Conservation (phyloP, 2,329 filamentous ascomycete species). For the Colletotrichum graminicola region DNA sequence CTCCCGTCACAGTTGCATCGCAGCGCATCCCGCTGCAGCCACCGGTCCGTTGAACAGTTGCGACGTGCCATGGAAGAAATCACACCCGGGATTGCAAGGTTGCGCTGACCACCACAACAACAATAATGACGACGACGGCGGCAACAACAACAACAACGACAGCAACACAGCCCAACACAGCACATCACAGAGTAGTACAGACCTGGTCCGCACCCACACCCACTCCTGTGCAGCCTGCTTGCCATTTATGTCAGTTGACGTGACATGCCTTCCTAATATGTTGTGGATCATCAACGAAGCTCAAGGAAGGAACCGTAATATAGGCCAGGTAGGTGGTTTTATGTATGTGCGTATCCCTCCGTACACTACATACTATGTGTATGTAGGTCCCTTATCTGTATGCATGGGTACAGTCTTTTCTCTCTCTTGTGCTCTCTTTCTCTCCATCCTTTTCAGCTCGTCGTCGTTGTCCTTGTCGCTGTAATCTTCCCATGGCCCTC, state of each 20-base stretch:
- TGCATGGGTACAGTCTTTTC: not conserved
- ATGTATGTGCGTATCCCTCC: not conserved
- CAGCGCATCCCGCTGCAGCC: not conserved
- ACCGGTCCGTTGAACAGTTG: not conserved
- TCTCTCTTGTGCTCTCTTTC: conserved; percentile 45
- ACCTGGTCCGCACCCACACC: not conserved
- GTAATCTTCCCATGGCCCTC: conserved; percentile 20
- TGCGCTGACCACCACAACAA: not conserved
- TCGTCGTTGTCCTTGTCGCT: conserved; percentile 42
- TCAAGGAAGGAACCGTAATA: not conserved
- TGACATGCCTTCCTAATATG: conserved; percentile 12
- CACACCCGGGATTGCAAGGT: not conserved
- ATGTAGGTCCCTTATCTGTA: conserved; percentile 52
- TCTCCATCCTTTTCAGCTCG: conserved; percentile 50
- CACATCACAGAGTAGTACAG: not conserved
- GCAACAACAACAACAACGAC: too few species aligned
- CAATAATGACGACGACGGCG: too few species aligned
- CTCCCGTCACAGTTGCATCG: conserved; percentile 34
- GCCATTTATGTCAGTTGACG: not conserved
- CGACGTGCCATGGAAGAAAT: not conserved
- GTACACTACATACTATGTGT: too few species aligned
- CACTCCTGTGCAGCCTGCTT: not conserved
- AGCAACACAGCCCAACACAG: not conserved
- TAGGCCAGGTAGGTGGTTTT: too few species aligned
- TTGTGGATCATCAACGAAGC: not conserved